A percentile compares a stretch with the other conserved stretches of the same genome.
Evolutionary conservation across 1,284 basidiomycete species (phyloP).

Genomic region (Cutaneotrichosporon sp.): DNA sequence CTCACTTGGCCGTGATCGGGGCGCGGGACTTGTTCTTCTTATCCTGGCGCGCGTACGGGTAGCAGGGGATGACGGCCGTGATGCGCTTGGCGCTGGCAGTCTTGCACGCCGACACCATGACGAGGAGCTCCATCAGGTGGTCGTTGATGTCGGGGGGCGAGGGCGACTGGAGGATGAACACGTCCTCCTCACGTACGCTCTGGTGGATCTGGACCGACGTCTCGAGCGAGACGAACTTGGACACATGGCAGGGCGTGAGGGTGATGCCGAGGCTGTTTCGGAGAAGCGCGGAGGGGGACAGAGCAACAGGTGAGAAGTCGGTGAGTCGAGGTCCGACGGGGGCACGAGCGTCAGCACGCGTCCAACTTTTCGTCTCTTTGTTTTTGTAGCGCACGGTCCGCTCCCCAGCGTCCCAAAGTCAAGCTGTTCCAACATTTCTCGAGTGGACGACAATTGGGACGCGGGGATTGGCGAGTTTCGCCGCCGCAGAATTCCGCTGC

Average conservation of each 20-base stretch:
- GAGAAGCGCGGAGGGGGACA: constrained; percentile 6
- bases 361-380: not conserved
- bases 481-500: not conserved
- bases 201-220: constrained; percentile 89
- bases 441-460: not conserved
- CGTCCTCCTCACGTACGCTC: constrained; percentile 95
- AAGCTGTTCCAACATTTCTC: not conserved
- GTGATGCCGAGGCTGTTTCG: constrained; percentile 78
- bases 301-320: constrained; percentile 1
- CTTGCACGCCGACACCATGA: constrained; percentile 77
- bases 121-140: constrained; percentile 59
- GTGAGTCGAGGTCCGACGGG: constrained; percentile 31
- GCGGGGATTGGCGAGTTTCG: constrained; percentile 1
- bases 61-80: constrained; percentile 97
- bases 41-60: constrained; percentile 95
- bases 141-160: constrained; percentile 55
- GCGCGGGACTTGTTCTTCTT: constrained; percentile 97
- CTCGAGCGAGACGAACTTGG: constrained; percentile 96
- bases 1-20: constrained; percentile 90
- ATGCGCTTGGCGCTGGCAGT: constrained; percentile 94
- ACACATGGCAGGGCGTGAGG: constrained; percentile 86
- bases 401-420: not conserved
- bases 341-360: not conserved
- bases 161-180: constrained; percentile 85
- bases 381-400: not conserved